Evolutionary conservation across 2,329 filamentous ascomycete species (phyloP).

Genomic region (Botrytis elliptica): DNA sequence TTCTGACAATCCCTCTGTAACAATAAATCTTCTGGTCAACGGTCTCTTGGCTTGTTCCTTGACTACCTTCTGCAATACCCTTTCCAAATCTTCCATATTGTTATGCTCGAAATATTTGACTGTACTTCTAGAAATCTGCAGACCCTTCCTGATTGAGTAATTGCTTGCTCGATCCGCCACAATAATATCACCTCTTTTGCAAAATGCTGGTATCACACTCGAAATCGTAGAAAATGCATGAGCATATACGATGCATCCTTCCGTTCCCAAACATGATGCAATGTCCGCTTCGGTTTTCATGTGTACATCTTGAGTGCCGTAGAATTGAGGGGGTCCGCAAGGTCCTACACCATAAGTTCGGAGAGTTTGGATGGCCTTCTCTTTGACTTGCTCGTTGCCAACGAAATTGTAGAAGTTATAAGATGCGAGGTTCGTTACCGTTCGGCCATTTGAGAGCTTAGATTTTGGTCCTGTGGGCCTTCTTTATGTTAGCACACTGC

Average conservation of each 20-base stretch:
- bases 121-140: constrained; percentile 88
- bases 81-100: constrained; percentile 89
- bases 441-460: constrained; percentile 84
- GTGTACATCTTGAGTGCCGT: constrained; percentile 96
- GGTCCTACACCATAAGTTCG: constrained; percentile 95
- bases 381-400: constrained; percentile 85
- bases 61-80: constrained; percentile 77
- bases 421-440: constrained; percentile 88
- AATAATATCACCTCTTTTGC: constrained; percentile 95
- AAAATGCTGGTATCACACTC: constrained; percentile 95
- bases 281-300: constrained; percentile 96
- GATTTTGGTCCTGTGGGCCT: constrained; percentile 88
- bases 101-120: constrained; percentile 96
- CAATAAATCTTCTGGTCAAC: constrained; percentile 88
- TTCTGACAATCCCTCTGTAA: constrained; percentile 94
- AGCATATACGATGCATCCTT: constrained; percentile 90
- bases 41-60: constrained; percentile 83
- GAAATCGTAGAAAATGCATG: constrained; percentile 96
- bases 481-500: constrained; percentile 20
- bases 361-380: constrained; percentile 90
- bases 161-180: constrained; percentile 93
- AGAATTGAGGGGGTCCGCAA: constrained; percentile 95
- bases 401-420: constrained; percentile 99
- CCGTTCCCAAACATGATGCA: constrained; percentile 81
- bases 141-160: constrained; percentile 88